Base-by-base conservation (phyloP, 805 yeast species). In the Wickerhamomyces mucosus region DNA sequence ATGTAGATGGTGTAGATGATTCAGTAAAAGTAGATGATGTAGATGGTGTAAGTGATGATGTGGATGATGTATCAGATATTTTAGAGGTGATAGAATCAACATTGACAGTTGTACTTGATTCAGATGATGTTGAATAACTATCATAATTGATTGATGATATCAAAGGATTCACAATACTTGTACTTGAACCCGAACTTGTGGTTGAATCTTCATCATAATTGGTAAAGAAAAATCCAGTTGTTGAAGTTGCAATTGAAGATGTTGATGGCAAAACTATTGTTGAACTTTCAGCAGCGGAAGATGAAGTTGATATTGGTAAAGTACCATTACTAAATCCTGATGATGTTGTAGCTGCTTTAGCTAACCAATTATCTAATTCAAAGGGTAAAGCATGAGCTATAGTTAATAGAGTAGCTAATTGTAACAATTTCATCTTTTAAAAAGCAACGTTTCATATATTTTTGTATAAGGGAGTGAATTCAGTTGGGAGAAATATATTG, bases 41-140 rank as follows among this genome's bases (percentile, higher is more conserved):
- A 13, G 27, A 18, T 13, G 18, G 10, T 22, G 31, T 15, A 23
- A 17, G 9, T 13, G 22, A 19, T 20, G 34, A 21, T 32, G 29
- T 23, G 13, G 34, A 11, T 7, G 21, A 9, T 7, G 27, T 21
- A n/a, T 14, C 16, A 20, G 29, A 14, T 14, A 27, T 16, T 10
- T 8, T 17, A 16, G n/a, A 29, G 8, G 31, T 21, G 28, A 29
- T n/a, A n/a, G n/a, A n/a, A n/a, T n/a, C n/a, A n/a, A n/a, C n/a
- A n/a, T n/a, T n/a, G n/a, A n/a, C n/a, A n/a, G n/a, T n/a, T n/a
- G n/a, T n/a, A n/a, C n/a, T n/a, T n/a, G n/a, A n/a, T n/a, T n/a
- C n/a, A n/a, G n/a, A n/a, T n/a, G n/a, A n/a, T n/a, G n/a, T n/a
- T n/a, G n/a, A n/a, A n/a, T n/a, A n/a, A n/a, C n/a, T n/a, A n/a